A percentile compares a stretch with the other conserved stretches of the same genome.
These are phyloP conservation scores for Sugiyamaella japonica DNA, from an alignment of 1,139 yeast genomes.

Conservation along the genomic window DNA sequence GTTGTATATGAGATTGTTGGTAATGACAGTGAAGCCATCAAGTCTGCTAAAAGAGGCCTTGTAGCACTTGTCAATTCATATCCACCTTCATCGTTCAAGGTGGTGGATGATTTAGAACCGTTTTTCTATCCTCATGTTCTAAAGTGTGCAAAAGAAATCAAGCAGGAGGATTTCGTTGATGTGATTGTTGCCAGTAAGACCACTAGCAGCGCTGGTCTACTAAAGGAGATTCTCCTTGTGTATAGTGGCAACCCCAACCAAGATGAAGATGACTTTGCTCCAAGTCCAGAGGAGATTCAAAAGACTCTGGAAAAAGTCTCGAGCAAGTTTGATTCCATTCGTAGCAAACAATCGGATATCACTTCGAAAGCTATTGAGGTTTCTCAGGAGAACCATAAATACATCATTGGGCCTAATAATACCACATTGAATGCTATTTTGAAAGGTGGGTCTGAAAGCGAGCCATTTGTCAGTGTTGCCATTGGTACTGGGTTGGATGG, in stretches of 20 bases:
- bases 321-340: constrained; percentile 56
- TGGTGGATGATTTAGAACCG: constrained; percentile 65
- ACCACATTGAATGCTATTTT: constrained; percentile 51
- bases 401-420: constrained; percentile 49
- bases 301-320: constrained; percentile 45
- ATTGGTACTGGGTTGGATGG: constrained; percentile 39
- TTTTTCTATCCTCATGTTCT: constrained; percentile 58
- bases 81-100: constrained; percentile 63
- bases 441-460: constrained; percentile 33
- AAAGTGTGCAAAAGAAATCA: constrained; percentile 47
- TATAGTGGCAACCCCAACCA: constrained; percentile 39
- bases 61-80: constrained; percentile 71
- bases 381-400: constrained; percentile 56
- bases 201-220: constrained; percentile 1
- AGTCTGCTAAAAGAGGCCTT: constrained; percentile 62
- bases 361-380: constrained; percentile 53
- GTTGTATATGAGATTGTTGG: constrained; percentile 51
- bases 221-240: constrained; percentile 47
- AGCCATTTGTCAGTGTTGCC: constrained; percentile 33
- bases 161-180: constrained; percentile 52
- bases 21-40: constrained; percentile 46
- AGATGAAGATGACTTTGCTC: constrained; percentile 49
- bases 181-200: constrained; percentile 53
- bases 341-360: constrained; percentile 59
- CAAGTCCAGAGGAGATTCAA: constrained; percentile 42